Percentiles rank a stretch among this genome's conserved stretches.
These are phyloP conservation scores for Debaryomyces udenii DNA, from an alignment of 1,139 yeast genomes.

Conservation along the genomic window DNA sequence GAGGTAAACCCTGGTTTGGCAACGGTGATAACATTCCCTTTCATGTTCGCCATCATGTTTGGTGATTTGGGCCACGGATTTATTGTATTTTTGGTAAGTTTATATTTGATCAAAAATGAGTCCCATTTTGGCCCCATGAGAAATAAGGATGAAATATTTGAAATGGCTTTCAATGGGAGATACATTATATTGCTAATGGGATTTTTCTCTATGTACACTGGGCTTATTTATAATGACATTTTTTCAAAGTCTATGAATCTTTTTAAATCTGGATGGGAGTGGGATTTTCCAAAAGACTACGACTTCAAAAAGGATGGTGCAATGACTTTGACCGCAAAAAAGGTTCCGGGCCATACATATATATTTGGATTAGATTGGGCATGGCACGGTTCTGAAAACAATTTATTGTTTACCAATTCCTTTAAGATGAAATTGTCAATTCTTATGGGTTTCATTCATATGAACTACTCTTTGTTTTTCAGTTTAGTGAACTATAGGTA, in stretches of 20 bases:
- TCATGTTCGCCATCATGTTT: constrained; percentile 99
- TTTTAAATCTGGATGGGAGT: constrained; percentile 87
- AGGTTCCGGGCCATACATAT: constrained; percentile 61
- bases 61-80: constrained; percentile 98
- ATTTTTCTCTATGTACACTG: constrained; percentile 88
- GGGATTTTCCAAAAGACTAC: constrained; percentile 69
- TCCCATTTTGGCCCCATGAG: constrained; percentile 61
- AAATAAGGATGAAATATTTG: constrained; percentile 88
- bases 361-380: constrained; percentile 88
- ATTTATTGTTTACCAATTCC: constrained; percentile 85
- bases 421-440: constrained; percentile 96
- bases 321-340: constrained; percentile 57
- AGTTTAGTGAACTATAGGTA: constrained; percentile 79
- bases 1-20: constrained; percentile 97
- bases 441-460: constrained; percentile 91
- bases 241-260: constrained; percentile 89
- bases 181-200: constrained; percentile 93
- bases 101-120: constrained; percentile 72
- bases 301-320: constrained; percentile 56
- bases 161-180: constrained; percentile 93
- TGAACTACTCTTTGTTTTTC: constrained; percentile 87
- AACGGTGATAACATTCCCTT: constrained; percentile 93
- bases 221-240: constrained; percentile 88
- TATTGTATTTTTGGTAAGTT: constrained; percentile 72
- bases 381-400: constrained; percentile 98